Evolutionary conservation across 257 asterid genomes (phyloP).

Genomic region (Plantago elongata): DNA sequence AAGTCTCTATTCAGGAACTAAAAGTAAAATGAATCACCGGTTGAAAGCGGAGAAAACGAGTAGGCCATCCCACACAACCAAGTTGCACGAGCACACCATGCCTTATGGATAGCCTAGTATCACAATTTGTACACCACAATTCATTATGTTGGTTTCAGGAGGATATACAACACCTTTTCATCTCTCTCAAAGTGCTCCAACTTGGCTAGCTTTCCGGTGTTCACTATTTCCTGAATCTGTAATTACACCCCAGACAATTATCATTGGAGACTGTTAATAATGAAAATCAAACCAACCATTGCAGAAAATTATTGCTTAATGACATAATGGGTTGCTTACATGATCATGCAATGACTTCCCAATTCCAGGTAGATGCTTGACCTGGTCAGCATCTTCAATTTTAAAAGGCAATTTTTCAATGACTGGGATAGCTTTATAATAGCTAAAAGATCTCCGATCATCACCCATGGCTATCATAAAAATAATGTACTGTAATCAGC

Average conservation of each 20-base stretch:
- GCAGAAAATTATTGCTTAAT: slow-evolving; percentile 10
- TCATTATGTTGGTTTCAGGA: slow-evolving; percentile 15
- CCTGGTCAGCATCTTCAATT: slow-evolving; percentile 82
- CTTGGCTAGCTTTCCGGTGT: slow-evolving; percentile 86
- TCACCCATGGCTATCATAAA: slow-evolving; percentile 79
- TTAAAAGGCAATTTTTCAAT: slow-evolving; percentile 88
- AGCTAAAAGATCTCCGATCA: slow-evolving; percentile 92
- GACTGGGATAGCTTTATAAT: slow-evolving; percentile 81
- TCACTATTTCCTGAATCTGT: slow-evolving; percentile 96
- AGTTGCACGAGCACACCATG: slow-evolving; percentile 18
- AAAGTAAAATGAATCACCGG: no score
- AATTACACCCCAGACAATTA: slow-evolving; percentile 24
- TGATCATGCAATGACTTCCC: slow-evolving; percentile 94
- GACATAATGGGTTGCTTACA: slow-evolving; percentile 40
- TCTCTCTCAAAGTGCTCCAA: slow-evolving; percentile 90
- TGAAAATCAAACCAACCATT: background rate
- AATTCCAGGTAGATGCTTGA: slow-evolving; percentile 69
- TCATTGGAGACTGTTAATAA: slow-evolving; percentile 13
- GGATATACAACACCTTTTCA: slow-evolving; percentile 62
- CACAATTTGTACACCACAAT: slow-evolving; percentile 1
- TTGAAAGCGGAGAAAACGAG: background rate
- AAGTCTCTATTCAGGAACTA: no score
- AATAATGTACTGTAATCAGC: slow-evolving; percentile 16
- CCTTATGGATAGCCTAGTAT: background rate
- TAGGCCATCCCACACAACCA: slow-evolving; percentile 12